Percentiles rank a stretch among this genome's conserved stretches.
phyloP scores from a whole-genome alignment of 2,329 filamentous ascomycete species.

The Apiospora pterosperma region DNA sequence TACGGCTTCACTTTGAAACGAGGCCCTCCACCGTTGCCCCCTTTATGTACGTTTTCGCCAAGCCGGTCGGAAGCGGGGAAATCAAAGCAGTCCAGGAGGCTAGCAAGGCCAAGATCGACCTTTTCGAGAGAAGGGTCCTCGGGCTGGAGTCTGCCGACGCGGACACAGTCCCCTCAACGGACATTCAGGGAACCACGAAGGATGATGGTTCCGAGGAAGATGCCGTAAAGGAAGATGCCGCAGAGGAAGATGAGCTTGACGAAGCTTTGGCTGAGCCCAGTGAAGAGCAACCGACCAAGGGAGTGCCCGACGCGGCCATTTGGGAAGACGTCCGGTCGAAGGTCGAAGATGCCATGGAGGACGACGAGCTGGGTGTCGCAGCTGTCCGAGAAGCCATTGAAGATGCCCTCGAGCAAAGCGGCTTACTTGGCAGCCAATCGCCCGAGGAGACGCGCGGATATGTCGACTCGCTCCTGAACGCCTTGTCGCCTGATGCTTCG shows the following conservation, averaged over 20 bases:
- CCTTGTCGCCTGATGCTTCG: constrained; percentile 32
- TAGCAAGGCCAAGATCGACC: constrained; percentile 61
- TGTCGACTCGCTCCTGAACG: constrained; percentile 47
- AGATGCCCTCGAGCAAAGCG: constrained; percentile 52
- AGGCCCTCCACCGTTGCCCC: constrained; percentile 50
- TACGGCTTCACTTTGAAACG: constrained; percentile 82
- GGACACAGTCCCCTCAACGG: constrained; percentile 16
- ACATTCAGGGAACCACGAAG: constrained; percentile 21
- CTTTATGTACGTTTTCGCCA: constrained; percentile 86
- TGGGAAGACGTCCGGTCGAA: constrained; percentile 54
- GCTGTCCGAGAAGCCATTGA: constrained; percentile 52
- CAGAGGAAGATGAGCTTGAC: constrained; percentile 16
- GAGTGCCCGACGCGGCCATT: constrained; percentile 31
- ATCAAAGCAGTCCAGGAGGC: constrained; percentile 71
- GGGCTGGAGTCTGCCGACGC: constrained; percentile 38
- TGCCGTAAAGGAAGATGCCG: not conserved
- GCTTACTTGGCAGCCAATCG: constrained; percentile 43
- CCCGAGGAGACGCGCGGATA: constrained; percentile 44
- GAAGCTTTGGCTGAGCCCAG: constrained; percentile 13
- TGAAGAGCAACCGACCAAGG: constrained; percentile 17
- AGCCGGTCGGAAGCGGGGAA: constrained; percentile 72
- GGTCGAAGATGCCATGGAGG: constrained; percentile 55
- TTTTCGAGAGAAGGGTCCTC: constrained; percentile 63
- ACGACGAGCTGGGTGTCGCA: constrained; percentile 50
- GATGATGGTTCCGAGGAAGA: constrained; percentile 22